Evolutionary conservation across 2,329 filamentous ascomycete species (phyloP), one percentile per base, ranked within the genome.

Genomic region (Aspergillus vadensis): DNA sequence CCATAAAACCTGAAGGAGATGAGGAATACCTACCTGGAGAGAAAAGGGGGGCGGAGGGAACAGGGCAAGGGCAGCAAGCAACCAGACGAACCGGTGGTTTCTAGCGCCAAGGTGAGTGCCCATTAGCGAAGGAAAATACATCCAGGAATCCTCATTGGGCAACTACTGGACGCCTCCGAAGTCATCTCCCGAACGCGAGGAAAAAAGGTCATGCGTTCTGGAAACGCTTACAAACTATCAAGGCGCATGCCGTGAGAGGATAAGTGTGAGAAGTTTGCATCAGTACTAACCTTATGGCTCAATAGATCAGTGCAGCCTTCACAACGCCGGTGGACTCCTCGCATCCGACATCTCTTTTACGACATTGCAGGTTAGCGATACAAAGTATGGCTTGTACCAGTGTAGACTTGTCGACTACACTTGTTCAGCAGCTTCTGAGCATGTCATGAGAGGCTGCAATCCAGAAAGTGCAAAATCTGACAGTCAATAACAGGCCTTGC

Each of bases 81-180:
- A 58, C 39, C 55, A 58, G 57, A 50, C 47, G 48, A n/a, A 47
- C 53, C 38, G 55, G 39, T 23, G 58, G 30, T 17, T 48, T 52
- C 59, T 59, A 59, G 57, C 61, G 57, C 63, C 65, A 66, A 70
- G 70, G 62, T 65, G 65, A 63, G 57, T 17, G 25, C 47, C 32
- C 43, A 32, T 32, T 55, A 43, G 21, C 17, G 21, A 36, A 60
- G 67, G 68, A 69, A 67, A 70, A 62, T 44, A 56, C 23, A 67
- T 67, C 68, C 69, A 59, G 55, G 47, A 56, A 41, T 64, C 41
- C 25, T 56, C 55, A 71, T 69, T 67, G 68, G 68, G 63, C 64
- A 64, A 36, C 47, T 17, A 17, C 25, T 50, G 23, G 15, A 32
- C 47, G 25, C 47, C 47, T 50, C 47, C 47, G 25, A 50, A 19